These are phyloP conservation scores for Pseudocercospora pini-densiflorae DNA, from an alignment of 2,329 filamentous ascomycete genomes.

Conservation along the genomic window DNA sequence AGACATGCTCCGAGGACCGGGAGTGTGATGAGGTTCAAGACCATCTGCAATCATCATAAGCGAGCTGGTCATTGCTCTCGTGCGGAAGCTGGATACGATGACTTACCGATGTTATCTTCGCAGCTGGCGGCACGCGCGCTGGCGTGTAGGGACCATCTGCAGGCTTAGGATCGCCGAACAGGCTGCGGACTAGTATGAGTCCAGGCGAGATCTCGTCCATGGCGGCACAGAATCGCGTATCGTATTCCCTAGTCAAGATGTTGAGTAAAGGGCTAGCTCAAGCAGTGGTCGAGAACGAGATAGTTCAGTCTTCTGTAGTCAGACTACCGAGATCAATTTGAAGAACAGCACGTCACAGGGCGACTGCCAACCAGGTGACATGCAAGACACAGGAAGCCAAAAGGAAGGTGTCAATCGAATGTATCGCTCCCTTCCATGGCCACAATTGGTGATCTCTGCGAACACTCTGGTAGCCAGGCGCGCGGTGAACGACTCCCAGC, in stretches of 20 bases:
- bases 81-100: background rate
- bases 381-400: background rate
- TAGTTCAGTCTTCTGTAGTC: background rate
- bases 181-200: constrained; percentile 10
- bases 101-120: constrained; percentile 21
- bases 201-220: background rate
- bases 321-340: background rate
- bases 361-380: background rate
- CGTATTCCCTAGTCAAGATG: background rate
- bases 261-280: background rate
- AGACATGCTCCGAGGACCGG: constrained; percentile 24
- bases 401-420: background rate
- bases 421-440: background rate
- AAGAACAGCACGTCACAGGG: background rate
- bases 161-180: constrained; percentile 19
- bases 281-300: background rate
- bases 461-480: background rate
- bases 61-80: background rate
- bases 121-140: constrained; percentile 18
- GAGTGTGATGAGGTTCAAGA: constrained; percentile 20
- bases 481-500: background rate
- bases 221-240: background rate
- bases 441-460: background rate
- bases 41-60: constrained; percentile 15
- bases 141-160: constrained; percentile 8